phyloP scores from a whole-genome alignment of 2,329 filamentous ascomycete genomes.

The Aspergillus floridensis region DNA sequence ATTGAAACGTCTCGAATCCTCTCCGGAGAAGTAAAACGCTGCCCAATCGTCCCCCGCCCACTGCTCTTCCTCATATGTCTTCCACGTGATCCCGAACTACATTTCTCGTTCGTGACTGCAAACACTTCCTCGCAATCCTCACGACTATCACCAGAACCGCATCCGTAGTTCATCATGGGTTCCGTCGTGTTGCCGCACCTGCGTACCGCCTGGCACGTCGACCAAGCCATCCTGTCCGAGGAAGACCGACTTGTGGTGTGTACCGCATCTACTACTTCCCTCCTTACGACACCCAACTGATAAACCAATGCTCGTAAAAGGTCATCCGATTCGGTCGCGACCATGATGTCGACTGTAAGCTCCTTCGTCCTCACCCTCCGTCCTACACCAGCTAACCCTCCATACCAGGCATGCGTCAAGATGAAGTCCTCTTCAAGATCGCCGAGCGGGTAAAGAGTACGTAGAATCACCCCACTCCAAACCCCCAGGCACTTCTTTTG shows the following conservation, averaged over 20 bases:
- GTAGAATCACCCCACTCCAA: background rate
- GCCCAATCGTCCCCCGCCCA: background rate
- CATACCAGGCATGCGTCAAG: slow-evolving; percentile 65
- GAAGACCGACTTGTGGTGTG: slow-evolving; percentile 71
- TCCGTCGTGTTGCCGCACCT: slow-evolving; percentile 92
- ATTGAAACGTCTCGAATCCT: background rate
- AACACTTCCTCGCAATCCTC: background rate
- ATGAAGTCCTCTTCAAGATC: slow-evolving; percentile 93
- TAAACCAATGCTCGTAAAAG: slow-evolving; percentile 35
- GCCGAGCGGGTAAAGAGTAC: slow-evolving; percentile 81
- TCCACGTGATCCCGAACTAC: slow-evolving; percentile 9
- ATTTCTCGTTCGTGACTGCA: background rate
- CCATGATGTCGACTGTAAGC: slow-evolving; percentile 67
- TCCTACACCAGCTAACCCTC: slow-evolving; percentile 18
- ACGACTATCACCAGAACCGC: background rate
- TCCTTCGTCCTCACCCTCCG: background rate
- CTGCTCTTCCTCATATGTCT: background rate
- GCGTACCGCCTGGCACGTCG: slow-evolving; percentile 92
- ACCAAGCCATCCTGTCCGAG: slow-evolving; percentile 88
- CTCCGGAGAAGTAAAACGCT: background rate
- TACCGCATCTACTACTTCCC: background rate
- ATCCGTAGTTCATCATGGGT: slow-evolving; percentile 53
- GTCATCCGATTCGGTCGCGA: slow-evolving; percentile 93
- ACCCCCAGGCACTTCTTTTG: too few species aligned
- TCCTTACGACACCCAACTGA: background rate